These are phyloP conservation scores for Paraglomus brasilianum DNA, from an alignment of 192 early-diverging fungal genomes.

Conservation along the genomic window DNA sequence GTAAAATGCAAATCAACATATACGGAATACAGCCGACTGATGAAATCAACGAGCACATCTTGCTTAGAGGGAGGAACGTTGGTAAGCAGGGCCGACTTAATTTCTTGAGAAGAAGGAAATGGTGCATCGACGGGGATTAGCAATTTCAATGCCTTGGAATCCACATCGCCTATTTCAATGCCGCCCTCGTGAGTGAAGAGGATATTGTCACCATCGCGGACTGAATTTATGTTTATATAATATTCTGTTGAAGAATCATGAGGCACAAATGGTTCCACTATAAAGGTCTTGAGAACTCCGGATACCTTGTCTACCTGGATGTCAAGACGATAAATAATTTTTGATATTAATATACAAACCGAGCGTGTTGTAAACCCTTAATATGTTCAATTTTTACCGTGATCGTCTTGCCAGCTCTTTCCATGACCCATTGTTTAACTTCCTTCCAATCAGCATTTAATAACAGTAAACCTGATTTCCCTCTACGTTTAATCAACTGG, in stretches of 20 bases:
- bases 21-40: slow-evolving; percentile 89
- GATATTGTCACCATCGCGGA: slow-evolving; percentile 93
- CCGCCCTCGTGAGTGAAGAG: slow-evolving; percentile 99
- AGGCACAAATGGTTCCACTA: slow-evolving; percentile 93
- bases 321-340: slow-evolving; percentile 2
- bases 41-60: slow-evolving; percentile 85
- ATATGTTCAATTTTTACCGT: slow-evolving; percentile 60
- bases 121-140: slow-evolving; percentile 76
- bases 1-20: slow-evolving; percentile 98
- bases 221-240: slow-evolving; percentile 96
- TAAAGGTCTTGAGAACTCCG: slow-evolving; percentile 90
- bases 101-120: slow-evolving; percentile 67
- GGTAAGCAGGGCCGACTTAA: slow-evolving; percentile 66
- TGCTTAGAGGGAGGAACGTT: slow-evolving; percentile 67
- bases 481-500: slow-evolving; percentile 96
- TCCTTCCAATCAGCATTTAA: slow-evolving; percentile 89
- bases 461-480: slow-evolving; percentile 92
- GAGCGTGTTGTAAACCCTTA: not conserved
- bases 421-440: slow-evolving; percentile 87
- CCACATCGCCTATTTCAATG: slow-evolving; percentile 97
- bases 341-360: not conserved
- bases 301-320: slow-evolving; percentile 75
- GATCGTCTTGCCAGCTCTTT: slow-evolving; percentile 84
- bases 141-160: slow-evolving; percentile 90
- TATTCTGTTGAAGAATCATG: slow-evolving; percentile 92